Evolutionary conservation across 768 basidiomycete species (phyloP), one percentile per base, ranked within the genome.

Genomic region (Xerocomellus amylosporus): DNA sequence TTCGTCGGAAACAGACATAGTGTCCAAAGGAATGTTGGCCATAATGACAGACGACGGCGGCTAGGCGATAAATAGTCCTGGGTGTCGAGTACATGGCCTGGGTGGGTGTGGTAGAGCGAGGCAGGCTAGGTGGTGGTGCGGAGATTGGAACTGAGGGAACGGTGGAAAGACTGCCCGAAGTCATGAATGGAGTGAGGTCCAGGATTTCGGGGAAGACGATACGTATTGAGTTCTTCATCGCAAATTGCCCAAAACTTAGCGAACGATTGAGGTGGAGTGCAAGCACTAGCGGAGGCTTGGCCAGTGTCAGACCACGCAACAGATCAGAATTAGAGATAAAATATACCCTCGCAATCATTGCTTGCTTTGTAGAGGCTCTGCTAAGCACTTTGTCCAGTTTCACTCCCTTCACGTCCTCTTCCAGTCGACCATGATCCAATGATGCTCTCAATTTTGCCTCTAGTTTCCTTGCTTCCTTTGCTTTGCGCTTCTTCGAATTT

Each of bases 1-100:
- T 90, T 44, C 95, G 79, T 15, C 97, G 81, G 67, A 86, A 96
- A 61, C 90, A 93, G 59, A 98, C 83, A 67, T 96, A 99, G 67
- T 99, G 96, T 6, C 96, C 96, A 66, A 90, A 95, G 5, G 87
- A 87, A 65, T 97, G 94, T 50, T 86, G 84, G 14, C 96, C 96
- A 66, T 86, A 96, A 71, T 98, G 96, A 62, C 93, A 93, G 15
- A 98, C 93, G 30, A 90, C 85, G 10, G 91, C 86, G 2, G 85
- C 72, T 34, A 98, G 81, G 43, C 93, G 83, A 71, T 98, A 98
- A 34, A 95, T 75, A n/a, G 84, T 86, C 42, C 84, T 75, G n/a
- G 79, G 76, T 2, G 71, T 63, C 26, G 77, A 69, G 54, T 80
- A 80, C 30, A 75, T 79, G 24, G 79, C 75, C 8, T 82, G 82